A percentile compares a stretch with the other conserved stretches of the same genome.
These are phyloP conservation scores for Phytophthora uliginosa DNA, from an alignment of 352 stramenopile genomes.

Conservation along the genomic window DNA sequence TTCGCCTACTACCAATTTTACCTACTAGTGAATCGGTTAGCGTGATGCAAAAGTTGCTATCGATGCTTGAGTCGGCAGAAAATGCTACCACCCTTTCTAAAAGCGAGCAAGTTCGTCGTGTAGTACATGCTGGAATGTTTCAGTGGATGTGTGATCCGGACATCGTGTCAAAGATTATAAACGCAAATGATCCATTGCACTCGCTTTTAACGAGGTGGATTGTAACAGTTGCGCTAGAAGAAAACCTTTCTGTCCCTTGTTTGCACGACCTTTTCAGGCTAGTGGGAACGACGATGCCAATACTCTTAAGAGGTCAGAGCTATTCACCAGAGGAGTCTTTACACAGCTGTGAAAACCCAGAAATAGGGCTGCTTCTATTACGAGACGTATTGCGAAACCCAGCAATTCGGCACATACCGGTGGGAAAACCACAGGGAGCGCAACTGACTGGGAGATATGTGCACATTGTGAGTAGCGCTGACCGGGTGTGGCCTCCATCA, in stretches of 20 bases:
- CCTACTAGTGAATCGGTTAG: constrained; percentile 32
- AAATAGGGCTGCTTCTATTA: constrained; percentile 61
- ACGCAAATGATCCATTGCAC: constrained; percentile 44
- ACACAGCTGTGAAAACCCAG: constrained; percentile 2
- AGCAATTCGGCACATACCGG: constrained; percentile 57
- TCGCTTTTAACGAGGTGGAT: constrained; percentile 50
- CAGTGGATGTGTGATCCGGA: constrained; percentile 59
- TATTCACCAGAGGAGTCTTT: constrained; percentile 1
- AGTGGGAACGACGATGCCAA: constrained; percentile 64
- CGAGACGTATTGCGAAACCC: constrained; percentile 49
- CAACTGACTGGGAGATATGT: constrained; percentile 71
- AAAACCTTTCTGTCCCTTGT: constrained; percentile 60
- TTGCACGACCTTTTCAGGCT: constrained; percentile 67
- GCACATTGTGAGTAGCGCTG: constrained; percentile 67
- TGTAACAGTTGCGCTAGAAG: constrained; percentile 46
- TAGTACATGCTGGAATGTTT: constrained; percentile 68
- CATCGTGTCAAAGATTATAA: constrained; percentile 47
- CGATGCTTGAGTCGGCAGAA: constrained; percentile 55
- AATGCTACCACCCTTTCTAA: constrained; percentile 53
- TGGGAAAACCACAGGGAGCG: constrained; percentile 62
- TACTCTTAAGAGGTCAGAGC: constrained; percentile 41
- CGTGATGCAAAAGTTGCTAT: constrained; percentile 48
- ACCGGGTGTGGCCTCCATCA: constrained; percentile 74
- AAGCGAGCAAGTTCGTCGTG: constrained; percentile 54
- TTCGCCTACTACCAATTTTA: constrained; percentile 57